Conservation (phyloP, 2,329 filamentous ascomycete genomes). For the Didymella segeticola region DNA sequence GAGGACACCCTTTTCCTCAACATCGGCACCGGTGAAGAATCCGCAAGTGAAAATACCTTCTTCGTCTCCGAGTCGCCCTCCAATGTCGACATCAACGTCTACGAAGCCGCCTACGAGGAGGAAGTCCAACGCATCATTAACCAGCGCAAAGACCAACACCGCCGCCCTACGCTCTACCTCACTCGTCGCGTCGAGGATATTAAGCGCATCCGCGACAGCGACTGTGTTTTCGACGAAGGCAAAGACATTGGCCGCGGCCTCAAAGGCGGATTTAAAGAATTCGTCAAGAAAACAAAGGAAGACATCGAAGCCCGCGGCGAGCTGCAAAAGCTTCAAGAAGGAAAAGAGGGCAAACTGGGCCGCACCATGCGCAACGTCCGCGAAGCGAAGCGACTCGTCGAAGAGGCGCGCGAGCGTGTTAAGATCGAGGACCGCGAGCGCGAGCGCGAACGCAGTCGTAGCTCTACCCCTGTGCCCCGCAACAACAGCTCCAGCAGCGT, state of each 20-base stretch:
- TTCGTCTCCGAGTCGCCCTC: slow-evolving; percentile 84
- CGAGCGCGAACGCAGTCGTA: slow-evolving; percentile 30
- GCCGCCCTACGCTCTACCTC: slow-evolving; percentile 63
- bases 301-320: slow-evolving; percentile 42
- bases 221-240: slow-evolving; percentile 42
- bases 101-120: slow-evolving; percentile 84
- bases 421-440: slow-evolving; percentile 40
- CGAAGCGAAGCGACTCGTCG: slow-evolving; percentile 43
- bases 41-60: slow-evolving; percentile 43
- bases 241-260: slow-evolving; percentile 34
- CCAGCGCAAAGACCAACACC: slow-evolving; percentile 50
- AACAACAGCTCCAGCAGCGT: slow-evolving; percentile 31
- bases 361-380: slow-evolving; percentile 42
- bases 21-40: slow-evolving; percentile 70
- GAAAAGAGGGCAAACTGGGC: slow-evolving; percentile 42
- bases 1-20: slow-evolving; percentile 74
- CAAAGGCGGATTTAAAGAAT: slow-evolving; percentile 44
- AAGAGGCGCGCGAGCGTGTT: slow-evolving; percentile 43
- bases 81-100: slow-evolving; percentile 84
- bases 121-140: slow-evolving; percentile 76
- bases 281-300: slow-evolving; percentile 46
- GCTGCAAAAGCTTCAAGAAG: slow-evolving; percentile 42
- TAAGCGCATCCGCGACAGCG: slow-evolving; percentile 45
- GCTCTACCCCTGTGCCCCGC: slow-evolving; percentile 31
- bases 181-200: slow-evolving; percentile 57